A percentile compares a stretch with the other conserved stretches of the same genome.
These are phyloP conservation scores for Physcia stellaris DNA, from an alignment of 495 filamentous ascomycete genomes.

Conservation along the genomic window DNA sequence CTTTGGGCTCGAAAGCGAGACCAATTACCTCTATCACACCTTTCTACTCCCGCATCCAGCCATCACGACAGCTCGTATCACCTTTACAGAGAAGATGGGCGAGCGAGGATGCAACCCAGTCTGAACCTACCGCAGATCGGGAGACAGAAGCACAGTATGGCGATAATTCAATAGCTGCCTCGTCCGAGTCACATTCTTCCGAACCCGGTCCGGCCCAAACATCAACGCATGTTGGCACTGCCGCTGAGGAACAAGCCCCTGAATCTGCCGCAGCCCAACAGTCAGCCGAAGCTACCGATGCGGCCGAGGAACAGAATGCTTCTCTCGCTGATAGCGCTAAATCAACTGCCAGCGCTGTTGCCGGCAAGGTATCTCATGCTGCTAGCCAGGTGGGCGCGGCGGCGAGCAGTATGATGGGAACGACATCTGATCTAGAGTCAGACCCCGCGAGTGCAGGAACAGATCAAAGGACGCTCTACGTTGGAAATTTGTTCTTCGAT, in stretches of 20 bases:
- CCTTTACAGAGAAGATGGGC: constrained; percentile 29
- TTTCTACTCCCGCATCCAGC: constrained; percentile 12
- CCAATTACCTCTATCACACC: constrained; percentile 23
- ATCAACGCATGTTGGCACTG: constrained; percentile 1
- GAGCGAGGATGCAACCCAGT: constrained; percentile 24
- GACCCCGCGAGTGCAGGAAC: constrained; percentile 9
- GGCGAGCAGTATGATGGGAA: neutral
- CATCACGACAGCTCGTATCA: constrained; percentile 14
- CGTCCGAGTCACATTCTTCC: too few species aligned
- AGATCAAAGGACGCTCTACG: constrained; percentile 41
- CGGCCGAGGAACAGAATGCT: neutral
- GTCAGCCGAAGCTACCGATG: neutral
- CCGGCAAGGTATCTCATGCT: neutral
- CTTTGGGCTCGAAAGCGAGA: constrained; percentile 29
- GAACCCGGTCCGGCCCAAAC: too few species aligned
- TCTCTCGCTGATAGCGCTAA: neutral
- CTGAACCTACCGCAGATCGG: constrained; percentile 15
- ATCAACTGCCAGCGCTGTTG: neutral
- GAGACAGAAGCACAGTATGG: constrained; percentile 14
- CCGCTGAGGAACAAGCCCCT: neutral
- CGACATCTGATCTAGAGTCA: constrained; percentile 14
- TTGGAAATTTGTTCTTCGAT: constrained; percentile 84
- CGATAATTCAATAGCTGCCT: constrained; percentile 6
- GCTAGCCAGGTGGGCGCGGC: neutral
- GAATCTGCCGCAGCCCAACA: neutral